Percentiles rank a stretch among this genome's conserved stretches.
Conservation (phyloP, 352 stramenopile species). For the Pythium guiyangense region DNA sequence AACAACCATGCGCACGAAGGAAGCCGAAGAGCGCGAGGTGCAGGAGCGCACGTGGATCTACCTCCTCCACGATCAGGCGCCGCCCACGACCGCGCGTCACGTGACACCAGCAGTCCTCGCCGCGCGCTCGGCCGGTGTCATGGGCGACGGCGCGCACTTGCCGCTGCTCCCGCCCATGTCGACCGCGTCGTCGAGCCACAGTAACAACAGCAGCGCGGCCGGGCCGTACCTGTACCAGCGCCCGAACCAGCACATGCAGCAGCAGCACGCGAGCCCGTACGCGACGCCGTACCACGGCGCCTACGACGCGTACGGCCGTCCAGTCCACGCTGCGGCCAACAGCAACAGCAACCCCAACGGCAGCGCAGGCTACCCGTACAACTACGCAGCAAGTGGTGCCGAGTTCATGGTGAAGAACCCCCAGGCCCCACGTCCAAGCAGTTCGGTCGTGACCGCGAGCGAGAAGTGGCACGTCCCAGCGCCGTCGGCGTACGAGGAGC, state of each 20-base stretch:
- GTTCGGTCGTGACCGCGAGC: slow-evolving; percentile 8
- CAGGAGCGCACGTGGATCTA: slow-evolving; percentile 18
- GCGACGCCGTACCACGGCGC: slow-evolving; percentile 4
- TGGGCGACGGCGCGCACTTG: slow-evolving; percentile 7
- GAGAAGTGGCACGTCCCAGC: slow-evolving; percentile 14
- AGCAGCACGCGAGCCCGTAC: slow-evolving; percentile 3
- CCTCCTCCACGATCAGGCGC: slow-evolving; percentile 15
- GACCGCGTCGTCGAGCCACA: neutral
- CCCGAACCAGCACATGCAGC: neutral
- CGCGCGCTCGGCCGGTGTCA: slow-evolving; percentile 6
- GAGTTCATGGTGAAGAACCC: slow-evolving; percentile 2
- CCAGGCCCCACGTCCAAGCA: neutral
- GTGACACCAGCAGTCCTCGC: slow-evolving; percentile 15
- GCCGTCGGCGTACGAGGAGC: slow-evolving; percentile 1
- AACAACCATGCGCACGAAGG: slow-evolving; percentile 14
- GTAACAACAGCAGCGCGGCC: neutral
- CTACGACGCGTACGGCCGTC: slow-evolving; percentile 16
- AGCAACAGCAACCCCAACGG: too few relatives aligned
- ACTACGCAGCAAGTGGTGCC: slow-evolving; percentile 1
- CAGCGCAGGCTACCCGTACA: slow-evolving; percentile 1
- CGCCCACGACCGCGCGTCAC: slow-evolving; percentile 5
- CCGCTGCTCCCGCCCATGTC: slow-evolving; percentile 13
- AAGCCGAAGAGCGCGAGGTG: slow-evolving; percentile 14
- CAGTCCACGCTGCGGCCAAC: neutral
- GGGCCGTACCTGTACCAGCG: neutral